A percentile compares a stretch with the other conserved stretches of the same genome.
Evolutionary conservation across 2,329 filamentous ascomycete genomes (phyloP).

Genomic region (Cordyceps cicadae): DNA sequence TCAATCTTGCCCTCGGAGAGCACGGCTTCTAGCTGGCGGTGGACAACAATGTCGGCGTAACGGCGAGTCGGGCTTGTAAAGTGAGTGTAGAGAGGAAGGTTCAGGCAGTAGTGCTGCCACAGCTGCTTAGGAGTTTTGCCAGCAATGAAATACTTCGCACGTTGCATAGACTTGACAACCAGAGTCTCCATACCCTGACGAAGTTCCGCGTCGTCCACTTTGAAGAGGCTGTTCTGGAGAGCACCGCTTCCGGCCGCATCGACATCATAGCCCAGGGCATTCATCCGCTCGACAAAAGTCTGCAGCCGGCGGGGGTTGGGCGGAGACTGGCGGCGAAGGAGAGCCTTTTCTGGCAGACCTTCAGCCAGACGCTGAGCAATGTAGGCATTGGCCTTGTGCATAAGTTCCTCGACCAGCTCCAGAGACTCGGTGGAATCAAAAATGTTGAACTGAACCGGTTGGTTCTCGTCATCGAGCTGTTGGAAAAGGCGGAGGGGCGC

Average conservation of each 20-base stretch:
- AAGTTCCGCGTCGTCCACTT: conserved; percentile 77
- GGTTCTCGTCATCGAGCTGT: conserved; percentile 95
- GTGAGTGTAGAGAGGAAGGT: conserved; percentile 90
- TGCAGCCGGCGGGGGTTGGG: conserved; percentile 84
- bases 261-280: conserved; percentile 78
- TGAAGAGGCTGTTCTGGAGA: conserved; percentile 91
- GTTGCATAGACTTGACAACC: conserved; percentile 88
- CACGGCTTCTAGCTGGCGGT: conserved; percentile 84
- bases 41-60: conserved; percentile 90
- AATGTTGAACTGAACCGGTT: conserved; percentile 91
- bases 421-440: conserved; percentile 85
- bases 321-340: conserved; percentile 76
- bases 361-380: conserved; percentile 76
- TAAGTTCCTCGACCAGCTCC: conserved; percentile 89
- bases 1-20: conserved; percentile 75
- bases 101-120: conserved; percentile 83
- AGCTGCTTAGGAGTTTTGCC: conserved; percentile 70
- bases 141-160: conserved; percentile 88
- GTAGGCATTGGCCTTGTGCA: conserved; percentile 84
- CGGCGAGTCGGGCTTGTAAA: conserved; percentile 93
- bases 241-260: conserved; percentile 84
- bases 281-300: conserved; percentile 90
- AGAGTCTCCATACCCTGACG: conserved; percentile 98
- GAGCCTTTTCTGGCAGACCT: conserved; percentile 81
- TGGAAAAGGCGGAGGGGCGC: conserved; percentile 82